Evolutionary conservation across 805 yeast genomes (phyloP), one percentile per base, ranked within the genome.

Genomic region (Yamadazyma takamatsuzukensis): DNA sequence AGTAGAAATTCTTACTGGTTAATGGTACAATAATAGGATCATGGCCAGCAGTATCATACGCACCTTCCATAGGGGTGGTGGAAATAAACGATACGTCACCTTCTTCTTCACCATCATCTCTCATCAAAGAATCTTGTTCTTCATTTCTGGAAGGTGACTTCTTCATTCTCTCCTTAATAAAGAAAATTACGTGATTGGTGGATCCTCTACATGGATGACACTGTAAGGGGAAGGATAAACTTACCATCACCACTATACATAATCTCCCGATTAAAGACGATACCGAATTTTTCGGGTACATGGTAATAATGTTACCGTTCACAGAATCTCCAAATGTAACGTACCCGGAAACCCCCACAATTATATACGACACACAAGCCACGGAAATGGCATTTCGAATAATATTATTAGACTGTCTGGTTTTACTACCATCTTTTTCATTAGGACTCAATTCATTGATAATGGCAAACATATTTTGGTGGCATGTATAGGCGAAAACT

Each of bases 171-270:
- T 41, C 39, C 6, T 21, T 29, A 9, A 42, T 32, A 16, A 39
- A 42, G 19, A 37, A 37, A 10, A 39, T 26, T 31, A 83, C 76
- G 49, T 83, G 86, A 53, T 83, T 81, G 18, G 76, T 59, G 3
- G 89, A 79, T 12, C 83, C 74, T 40, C 95, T 65, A 40, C 87
- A 78, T 14, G 95, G 95, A 54, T 83, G 87, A 48, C 86, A 82
- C 69, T 83, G 78, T 37, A 84, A 66, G 11, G 95, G 94, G 57
- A 70, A 84, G 4, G 88, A 79, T 25, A 84, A 61, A n/a, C 78
- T 61, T 11, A 84, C 83, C 89, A 83, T 82, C 13, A 78, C 53
- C 1, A 80, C 83, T 21, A 84, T 64, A 27, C 83, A 67, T 21
- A 75, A 63, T 42, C 83, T 72, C 5, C 86, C 93, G 29, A 64